Evolutionary conservation across 345 rosid species (phyloP).

Genomic region (Corymbia maculata): DNA sequence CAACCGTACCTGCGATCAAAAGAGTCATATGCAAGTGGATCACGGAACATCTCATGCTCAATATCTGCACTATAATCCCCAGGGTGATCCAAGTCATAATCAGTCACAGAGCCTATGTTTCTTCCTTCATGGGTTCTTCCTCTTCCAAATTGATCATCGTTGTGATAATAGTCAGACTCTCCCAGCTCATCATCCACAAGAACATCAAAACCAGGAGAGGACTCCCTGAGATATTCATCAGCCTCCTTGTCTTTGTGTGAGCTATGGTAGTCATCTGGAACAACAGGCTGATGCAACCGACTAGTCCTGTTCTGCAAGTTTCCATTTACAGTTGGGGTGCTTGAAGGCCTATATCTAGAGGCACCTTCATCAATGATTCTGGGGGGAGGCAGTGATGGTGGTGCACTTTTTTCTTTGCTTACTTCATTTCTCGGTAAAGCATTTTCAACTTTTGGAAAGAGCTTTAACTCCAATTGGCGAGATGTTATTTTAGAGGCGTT

Average conservation of each 20-base stretch:
- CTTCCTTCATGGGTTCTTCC: slow-evolving; percentile 43
- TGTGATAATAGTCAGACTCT: slow-evolving; percentile 60
- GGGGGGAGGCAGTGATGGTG: slow-evolving; percentile 1
- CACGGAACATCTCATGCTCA: slow-evolving; percentile 32
- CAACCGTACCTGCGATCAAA: slow-evolving; percentile 42
- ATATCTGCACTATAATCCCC: slow-evolving; percentile 39
- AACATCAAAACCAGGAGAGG: slow-evolving; percentile 96
- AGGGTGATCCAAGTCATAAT: slow-evolving; percentile 35
- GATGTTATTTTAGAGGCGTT: slow-evolving; percentile 16
- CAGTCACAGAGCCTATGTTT: slow-evolving; percentile 37
- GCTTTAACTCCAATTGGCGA: slow-evolving; percentile 16
- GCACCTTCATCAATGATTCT: slow-evolving; percentile 23
- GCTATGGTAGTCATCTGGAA: slow-evolving; percentile 34
- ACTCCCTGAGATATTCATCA: slow-evolving; percentile 67
- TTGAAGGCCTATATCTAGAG: slow-evolving; percentile 22
- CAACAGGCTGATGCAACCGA: slow-evolving; percentile 31
- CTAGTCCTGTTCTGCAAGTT: slow-evolving; percentile 18
- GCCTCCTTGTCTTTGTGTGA: slow-evolving; percentile 49
- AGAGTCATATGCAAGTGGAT: slow-evolving; percentile 33
- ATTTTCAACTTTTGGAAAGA: slow-evolving; percentile 16
- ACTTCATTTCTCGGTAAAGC: slow-evolving; percentile 16
- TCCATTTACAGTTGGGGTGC: slow-evolving; percentile 26
- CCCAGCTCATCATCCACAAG: slow-evolving; percentile 80
- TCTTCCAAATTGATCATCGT: slow-evolving; percentile 61
- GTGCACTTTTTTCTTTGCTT: slow-evolving; percentile 20